Conservation (phyloP, 2,329 filamentous ascomycete genomes). For the Colletotrichum sp. region DNA sequence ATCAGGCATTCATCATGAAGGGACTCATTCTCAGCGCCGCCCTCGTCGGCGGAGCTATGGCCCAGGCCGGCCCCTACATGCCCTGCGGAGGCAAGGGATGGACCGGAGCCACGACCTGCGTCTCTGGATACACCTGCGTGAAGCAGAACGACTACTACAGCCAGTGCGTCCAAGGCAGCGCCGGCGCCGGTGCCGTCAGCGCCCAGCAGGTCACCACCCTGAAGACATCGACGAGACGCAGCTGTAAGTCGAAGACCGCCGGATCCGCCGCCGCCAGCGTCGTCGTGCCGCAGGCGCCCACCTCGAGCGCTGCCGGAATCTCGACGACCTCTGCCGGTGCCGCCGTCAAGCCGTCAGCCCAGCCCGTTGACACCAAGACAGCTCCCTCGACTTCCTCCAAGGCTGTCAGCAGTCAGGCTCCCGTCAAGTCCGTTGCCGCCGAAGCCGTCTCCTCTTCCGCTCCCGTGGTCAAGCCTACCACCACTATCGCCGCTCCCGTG, state of each 20-base stretch:
- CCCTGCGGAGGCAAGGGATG: slow-evolving; percentile 48
- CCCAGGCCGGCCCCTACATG: slow-evolving; percentile 28
- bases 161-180: slow-evolving; percentile 38
- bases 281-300: not conserved
- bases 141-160: slow-evolving; percentile 45
- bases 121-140: slow-evolving; percentile 45
- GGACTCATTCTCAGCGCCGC: slow-evolving; percentile 6
- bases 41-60: slow-evolving; percentile 2
- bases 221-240: not conserved
- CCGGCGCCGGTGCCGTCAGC: not conserved
- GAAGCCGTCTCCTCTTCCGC: not conserved
- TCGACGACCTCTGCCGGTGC: not conserved
- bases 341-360: not conserved
- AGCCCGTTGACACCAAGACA: slow-evolving; percentile 8
- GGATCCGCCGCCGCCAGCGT: not conserved
- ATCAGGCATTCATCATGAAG: slow-evolving; percentile 17
- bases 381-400: not conserved
- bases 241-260: slow-evolving; percentile 10
- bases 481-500: not conserved
- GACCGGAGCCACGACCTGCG: slow-evolving; percentile 42
- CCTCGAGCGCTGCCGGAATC: not conserved
- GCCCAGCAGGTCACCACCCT: not conserved
- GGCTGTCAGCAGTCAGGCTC: not conserved
- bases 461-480: not conserved
- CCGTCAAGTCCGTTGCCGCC: not conserved